phyloP scores from a whole-genome alignment of 768 basidiomycete genomes.

The Auriscalpium vulgare region DNA sequence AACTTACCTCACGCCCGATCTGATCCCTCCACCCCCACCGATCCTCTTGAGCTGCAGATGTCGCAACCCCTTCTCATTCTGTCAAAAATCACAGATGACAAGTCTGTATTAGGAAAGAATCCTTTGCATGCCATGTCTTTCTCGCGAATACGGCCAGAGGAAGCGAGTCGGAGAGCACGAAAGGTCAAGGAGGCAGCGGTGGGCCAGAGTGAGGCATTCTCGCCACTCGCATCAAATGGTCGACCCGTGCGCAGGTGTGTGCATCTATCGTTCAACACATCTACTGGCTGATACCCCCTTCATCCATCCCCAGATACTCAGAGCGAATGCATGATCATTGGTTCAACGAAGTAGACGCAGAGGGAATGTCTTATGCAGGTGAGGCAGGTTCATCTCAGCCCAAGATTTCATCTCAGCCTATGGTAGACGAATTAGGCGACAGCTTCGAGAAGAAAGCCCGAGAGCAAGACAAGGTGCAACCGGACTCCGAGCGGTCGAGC shows the following conservation, averaged over 20 bases:
- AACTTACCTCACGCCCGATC: constrained; percentile 8
- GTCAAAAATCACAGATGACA: constrained; percentile 1
- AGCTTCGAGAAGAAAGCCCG: too few species aligned
- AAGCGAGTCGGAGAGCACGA: neutral
- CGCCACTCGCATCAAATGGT: constrained; percentile 8
- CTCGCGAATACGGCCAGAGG: constrained; percentile 7
- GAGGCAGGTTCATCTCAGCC: neutral
- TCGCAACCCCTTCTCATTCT: constrained; percentile 7
- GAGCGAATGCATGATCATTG: constrained; percentile 13
- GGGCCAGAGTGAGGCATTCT: constrained; percentile 11
- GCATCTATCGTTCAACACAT: too few species aligned
- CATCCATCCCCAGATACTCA: constrained; percentile 7
- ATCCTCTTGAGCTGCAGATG: neutral
- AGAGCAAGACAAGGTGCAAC: too few species aligned
- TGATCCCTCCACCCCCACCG: neutral
- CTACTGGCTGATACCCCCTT: too few species aligned
- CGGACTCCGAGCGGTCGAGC: too few species aligned
- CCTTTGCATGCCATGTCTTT: constrained; percentile 12
- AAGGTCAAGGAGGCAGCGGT: constrained; percentile 1
- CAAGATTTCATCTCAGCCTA: too few species aligned
- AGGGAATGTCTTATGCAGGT: constrained; percentile 13
- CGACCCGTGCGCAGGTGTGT: constrained; percentile 14
- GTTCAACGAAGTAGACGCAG: constrained; percentile 10
- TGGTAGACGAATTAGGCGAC: too few species aligned
- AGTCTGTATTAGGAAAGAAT: constrained; percentile 1